Conservation (phyloP, 495 filamentous ascomycete species). For the Trypethelium eluteriae region DNA sequence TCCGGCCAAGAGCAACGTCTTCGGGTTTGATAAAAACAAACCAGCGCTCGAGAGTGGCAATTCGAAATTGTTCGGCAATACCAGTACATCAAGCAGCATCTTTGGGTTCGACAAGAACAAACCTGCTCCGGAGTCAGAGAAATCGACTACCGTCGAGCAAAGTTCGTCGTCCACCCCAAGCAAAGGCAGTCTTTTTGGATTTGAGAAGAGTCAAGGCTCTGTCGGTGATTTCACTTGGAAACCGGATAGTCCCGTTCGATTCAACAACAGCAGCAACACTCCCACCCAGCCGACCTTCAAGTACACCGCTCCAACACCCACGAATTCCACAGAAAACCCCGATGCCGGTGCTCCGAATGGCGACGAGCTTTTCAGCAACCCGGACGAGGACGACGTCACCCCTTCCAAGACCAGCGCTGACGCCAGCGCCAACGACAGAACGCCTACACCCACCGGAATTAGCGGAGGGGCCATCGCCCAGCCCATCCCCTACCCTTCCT, state of each 20-base stretch:
- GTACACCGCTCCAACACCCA: conserved; percentile 17
- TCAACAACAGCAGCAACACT: conserved; percentile 16
- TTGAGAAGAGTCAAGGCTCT: neutral
- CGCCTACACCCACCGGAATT: conserved; percentile 11
- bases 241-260: conserved; percentile 26
- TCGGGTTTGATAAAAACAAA: neutral
- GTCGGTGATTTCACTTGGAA: conserved; percentile 24
- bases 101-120: neutral
- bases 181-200: conserved; percentile 13
- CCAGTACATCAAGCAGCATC: neutral
- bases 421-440: conserved; percentile 18
- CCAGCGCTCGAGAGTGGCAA: neutral
- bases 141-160: neutral
- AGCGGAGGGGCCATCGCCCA: neutral
- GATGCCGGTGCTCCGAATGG: neutral
- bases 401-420: conserved; percentile 10
- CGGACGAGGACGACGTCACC: neutral
- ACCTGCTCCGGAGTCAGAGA: neutral
- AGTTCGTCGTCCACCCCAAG: neutral
- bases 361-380: no score
- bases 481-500: neutral
- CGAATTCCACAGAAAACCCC: neutral
- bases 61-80: neutral
- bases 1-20: neutral
- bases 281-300: conserved; percentile 13